phyloP scores from a whole-genome alignment of 441 rosid genomes.

The Codiaeum variegatum region DNA sequence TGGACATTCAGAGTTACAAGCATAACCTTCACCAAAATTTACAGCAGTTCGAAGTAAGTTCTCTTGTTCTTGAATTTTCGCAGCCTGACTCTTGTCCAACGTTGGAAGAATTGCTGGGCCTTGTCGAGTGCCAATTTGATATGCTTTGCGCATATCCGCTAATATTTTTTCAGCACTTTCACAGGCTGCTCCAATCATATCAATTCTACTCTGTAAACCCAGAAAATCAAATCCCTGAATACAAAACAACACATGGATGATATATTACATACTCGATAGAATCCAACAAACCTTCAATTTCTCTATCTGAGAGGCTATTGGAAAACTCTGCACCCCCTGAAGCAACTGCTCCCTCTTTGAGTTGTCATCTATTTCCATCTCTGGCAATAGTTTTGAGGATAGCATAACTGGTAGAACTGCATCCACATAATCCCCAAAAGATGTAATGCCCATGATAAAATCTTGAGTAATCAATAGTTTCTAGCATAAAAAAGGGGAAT shows the following conservation, averaged over 20 bases:
- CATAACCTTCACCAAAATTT: constrained; percentile 71
- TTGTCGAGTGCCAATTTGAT: constrained; percentile 73
- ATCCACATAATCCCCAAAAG: constrained; percentile 15
- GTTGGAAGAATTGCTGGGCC: constrained; percentile 85
- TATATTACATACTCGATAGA: not conserved
- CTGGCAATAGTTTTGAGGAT: constrained; percentile 83
- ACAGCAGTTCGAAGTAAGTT: constrained; percentile 74
- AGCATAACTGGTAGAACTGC: constrained; percentile 96
- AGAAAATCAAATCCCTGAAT: constrained; percentile 18
- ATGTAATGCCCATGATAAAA: not conserved
- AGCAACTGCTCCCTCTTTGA: constrained; percentile 83
- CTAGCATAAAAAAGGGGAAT: not conserved
- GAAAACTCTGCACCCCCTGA: constrained; percentile 77
- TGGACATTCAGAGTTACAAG: constrained; percentile 1
- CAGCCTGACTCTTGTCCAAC: constrained; percentile 82
- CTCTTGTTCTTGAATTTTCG: constrained; percentile 88
- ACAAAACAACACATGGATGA: not conserved
- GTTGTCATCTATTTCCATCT: constrained; percentile 89
- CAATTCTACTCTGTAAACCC: constrained; percentile 63
- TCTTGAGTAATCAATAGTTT: not conserved
- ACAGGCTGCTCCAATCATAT: constrained; percentile 89
- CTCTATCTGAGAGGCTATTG: constrained; percentile 67
- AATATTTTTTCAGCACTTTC: constrained; percentile 84
- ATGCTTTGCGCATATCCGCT: constrained; percentile 84
- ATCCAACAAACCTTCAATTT: constrained; percentile 56